Percentiles rank a stretch among this genome's conserved stretches.
Conservation (phyloP, 768 basidiomycete genomes). For the Podaxis sp. region DNA sequence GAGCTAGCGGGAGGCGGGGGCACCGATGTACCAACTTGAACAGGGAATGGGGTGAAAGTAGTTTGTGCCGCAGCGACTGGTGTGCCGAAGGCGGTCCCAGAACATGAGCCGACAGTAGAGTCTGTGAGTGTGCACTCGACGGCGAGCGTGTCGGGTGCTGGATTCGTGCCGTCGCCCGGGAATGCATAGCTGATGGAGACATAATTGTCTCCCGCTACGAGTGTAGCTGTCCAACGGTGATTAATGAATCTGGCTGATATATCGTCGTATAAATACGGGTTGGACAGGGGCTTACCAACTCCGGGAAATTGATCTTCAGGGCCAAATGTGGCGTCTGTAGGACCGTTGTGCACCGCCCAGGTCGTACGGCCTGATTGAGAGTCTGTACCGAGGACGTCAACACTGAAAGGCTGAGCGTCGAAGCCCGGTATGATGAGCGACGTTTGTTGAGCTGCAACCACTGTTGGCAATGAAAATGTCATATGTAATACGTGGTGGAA, state of each 20-base stretch:
- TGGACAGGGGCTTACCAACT: neutral
- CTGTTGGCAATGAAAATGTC: neutral
- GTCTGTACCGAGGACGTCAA: conserved; percentile 25
- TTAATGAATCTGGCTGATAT: neutral
- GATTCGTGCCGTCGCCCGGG: neutral
- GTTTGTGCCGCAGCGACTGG: neutral
- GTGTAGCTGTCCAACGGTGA: neutral
- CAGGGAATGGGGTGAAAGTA: conserved; percentile 4
- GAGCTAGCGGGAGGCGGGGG: neutral
- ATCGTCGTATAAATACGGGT: neutral
- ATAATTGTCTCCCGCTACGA: neutral
- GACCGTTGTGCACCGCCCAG: conserved; percentile 20
- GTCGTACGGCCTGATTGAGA: conserved; percentile 24
- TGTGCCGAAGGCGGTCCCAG: conserved; percentile 2
- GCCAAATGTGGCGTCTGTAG: neutral
- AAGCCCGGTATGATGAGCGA: conserved; percentile 26
- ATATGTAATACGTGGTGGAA: neutral
- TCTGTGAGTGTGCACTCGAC: conserved; percentile 1
- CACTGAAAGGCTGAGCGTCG: conserved; percentile 28
- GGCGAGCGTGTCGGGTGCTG: neutral
- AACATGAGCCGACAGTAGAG: neutral
- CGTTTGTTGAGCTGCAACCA: conserved; percentile 22
- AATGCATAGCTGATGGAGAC: neutral
- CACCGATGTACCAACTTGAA: neutral
- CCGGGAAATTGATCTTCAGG: conserved; percentile 4